Evolutionary conservation across 2,329 filamentous ascomycete genomes (phyloP).

Genomic region (Graphiopsis chlorocephala): DNA sequence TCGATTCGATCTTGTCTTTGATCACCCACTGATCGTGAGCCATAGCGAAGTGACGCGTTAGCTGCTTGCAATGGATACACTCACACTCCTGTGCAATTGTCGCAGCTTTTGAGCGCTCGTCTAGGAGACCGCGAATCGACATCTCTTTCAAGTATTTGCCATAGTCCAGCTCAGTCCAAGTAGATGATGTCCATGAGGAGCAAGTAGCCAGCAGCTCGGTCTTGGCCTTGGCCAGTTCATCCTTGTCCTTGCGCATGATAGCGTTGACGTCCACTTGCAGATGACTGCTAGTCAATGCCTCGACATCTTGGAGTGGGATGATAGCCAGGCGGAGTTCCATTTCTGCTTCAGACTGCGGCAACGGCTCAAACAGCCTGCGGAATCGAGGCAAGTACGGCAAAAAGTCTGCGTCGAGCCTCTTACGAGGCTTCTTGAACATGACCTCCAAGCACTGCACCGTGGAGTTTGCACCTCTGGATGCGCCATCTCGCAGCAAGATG

Average conservation of each 20-base stretch:
- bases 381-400: slow-evolving; percentile 77
- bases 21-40: slow-evolving; percentile 96
- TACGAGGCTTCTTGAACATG: slow-evolving; percentile 57
- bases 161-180: slow-evolving; percentile 85
- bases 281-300: slow-evolving; percentile 74
- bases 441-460: slow-evolving; percentile 78
- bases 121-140: slow-evolving; percentile 73
- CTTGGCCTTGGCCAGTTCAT: slow-evolving; percentile 59
- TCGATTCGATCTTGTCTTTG: slow-evolving; percentile 83
- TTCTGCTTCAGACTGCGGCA: slow-evolving; percentile 65
- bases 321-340: slow-evolving; percentile 67
- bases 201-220: slow-evolving; percentile 68
- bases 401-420: slow-evolving; percentile 76
- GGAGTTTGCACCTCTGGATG: slow-evolving; percentile 63
- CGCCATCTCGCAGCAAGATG: slow-evolving; percentile 73
- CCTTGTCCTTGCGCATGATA: slow-evolving; percentile 41
- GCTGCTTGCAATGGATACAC: slow-evolving; percentile 69
- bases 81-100: slow-evolving; percentile 61
- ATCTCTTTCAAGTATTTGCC: slow-evolving; percentile 73
- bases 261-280: slow-evolving; percentile 40
- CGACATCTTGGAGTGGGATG: slow-evolving; percentile 73
- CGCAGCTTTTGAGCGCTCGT: slow-evolving; percentile 65
- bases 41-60: slow-evolving; percentile 93
- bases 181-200: slow-evolving; percentile 67
- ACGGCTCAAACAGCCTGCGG: slow-evolving; percentile 62